These are phyloP conservation scores for Kwoniella sp. DNA, from an alignment of 768 basidiomycete genomes.

Conservation along the genomic window DNA sequence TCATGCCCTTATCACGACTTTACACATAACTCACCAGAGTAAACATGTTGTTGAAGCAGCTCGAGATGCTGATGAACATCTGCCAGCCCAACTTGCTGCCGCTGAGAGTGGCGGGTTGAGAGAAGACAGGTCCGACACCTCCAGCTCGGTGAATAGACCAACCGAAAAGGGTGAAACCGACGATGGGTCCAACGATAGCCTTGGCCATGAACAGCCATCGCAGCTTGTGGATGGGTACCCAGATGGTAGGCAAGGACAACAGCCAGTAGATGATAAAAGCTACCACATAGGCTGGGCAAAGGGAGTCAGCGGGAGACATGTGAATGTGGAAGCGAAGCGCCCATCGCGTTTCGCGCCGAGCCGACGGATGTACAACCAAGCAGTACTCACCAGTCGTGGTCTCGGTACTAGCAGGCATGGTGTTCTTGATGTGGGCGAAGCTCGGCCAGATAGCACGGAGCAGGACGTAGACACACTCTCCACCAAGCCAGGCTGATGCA, in stretches of 20 bases:
- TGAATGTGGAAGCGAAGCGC: no score
- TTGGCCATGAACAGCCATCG: constrained; percentile 67
- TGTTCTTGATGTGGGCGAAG: constrained; percentile 54
- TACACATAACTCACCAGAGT: constrained; percentile 55
- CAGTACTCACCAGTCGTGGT: constrained; percentile 64
- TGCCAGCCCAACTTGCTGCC: constrained; percentile 68
- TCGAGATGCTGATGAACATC: constrained; percentile 51
- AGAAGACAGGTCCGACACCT: constrained; percentile 71
- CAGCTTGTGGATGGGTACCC: constrained; percentile 74
- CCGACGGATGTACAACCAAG: no score
- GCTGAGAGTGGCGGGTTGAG: constrained; percentile 60
- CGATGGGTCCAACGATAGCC: constrained; percentile 56
- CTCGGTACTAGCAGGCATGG: constrained; percentile 67
- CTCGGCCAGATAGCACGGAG: constrained; percentile 72
- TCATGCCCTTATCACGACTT: not conserved
- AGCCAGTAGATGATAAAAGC: constrained; percentile 86
- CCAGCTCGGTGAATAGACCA: constrained; percentile 74
- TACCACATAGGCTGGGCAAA: constrained; percentile 47
- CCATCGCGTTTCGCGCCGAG: no score
- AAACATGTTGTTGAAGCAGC: constrained; percentile 74
- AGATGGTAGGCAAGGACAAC: constrained; percentile 70
- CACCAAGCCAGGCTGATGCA: constrained; percentile 76
- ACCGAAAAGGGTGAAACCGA: constrained; percentile 51
- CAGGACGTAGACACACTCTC: constrained; percentile 69
- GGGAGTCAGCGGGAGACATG: not conserved